Conservation (phyloP, 495 filamentous ascomycete genomes). For the Cryomyces minteri region DNA sequence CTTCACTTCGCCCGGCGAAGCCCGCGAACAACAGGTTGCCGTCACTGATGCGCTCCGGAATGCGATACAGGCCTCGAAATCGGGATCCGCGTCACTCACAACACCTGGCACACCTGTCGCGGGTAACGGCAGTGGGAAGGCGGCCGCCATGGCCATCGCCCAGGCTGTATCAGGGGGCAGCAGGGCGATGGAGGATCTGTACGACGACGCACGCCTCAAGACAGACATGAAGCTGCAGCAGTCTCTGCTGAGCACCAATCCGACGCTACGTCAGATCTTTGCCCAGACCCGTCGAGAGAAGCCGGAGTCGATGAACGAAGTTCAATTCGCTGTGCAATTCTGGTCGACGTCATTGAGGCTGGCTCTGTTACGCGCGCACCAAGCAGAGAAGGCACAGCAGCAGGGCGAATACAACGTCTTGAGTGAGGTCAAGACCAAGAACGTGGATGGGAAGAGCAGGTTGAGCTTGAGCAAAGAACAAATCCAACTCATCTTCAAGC, state of each 20-base stretch:
- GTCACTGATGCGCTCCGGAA: slow-evolving; percentile 68
- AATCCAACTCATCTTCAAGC: slow-evolving; percentile 77
- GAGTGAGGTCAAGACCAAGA: slow-evolving; percentile 66
- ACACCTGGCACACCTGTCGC: slow-evolving; percentile 6
- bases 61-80: slow-evolving; percentile 51
- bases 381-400: slow-evolving; percentile 69
- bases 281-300: slow-evolving; percentile 60
- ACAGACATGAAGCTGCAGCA: slow-evolving; percentile 63
- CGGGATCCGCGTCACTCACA: slow-evolving; percentile 13
- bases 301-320: slow-evolving; percentile 57
- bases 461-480: slow-evolving; percentile 83
- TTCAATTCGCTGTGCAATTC: slow-evolving; percentile 73
- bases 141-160: slow-evolving; percentile 40
- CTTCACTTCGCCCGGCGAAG: slow-evolving; percentile 60
- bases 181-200: slow-evolving; percentile 35
- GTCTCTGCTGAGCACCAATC: slow-evolving; percentile 62
- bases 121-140: slow-evolving; percentile 25
- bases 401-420: slow-evolving; percentile 84
- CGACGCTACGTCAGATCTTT: slow-evolving; percentile 57
- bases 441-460: slow-evolving; percentile 56
- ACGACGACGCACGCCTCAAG: slow-evolving; percentile 59
- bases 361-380: slow-evolving; percentile 72
- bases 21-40: slow-evolving; percentile 64
- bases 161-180: slow-evolving; percentile 29
- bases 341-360: slow-evolving; percentile 57